A percentile compares a stretch with the other conserved stretches of the same genome.
Evolutionary conservation across 805 yeast species (phyloP).

Genomic region (Pichia phayaonensis): DNA sequence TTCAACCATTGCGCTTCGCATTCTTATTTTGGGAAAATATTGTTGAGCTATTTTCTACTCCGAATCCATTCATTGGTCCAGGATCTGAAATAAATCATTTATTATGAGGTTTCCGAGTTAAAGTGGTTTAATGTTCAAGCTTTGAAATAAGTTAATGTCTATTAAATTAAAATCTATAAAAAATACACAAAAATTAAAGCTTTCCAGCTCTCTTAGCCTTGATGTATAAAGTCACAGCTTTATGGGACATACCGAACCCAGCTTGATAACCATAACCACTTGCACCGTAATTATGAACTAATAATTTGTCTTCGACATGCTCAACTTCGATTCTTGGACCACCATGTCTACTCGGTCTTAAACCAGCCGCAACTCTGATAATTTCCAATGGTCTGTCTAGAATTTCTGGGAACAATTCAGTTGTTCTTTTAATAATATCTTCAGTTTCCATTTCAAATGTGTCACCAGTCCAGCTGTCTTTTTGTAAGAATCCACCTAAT

Average conservation of each 20-base stretch:
- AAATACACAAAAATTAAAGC: not conserved
- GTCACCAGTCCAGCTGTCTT: slow-evolving; percentile 53
- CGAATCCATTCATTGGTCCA: not conserved
- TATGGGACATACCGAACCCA: slow-evolving; percentile 51
- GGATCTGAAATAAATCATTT: not conserved
- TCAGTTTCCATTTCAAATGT: slow-evolving; percentile 50
- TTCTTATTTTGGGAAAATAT: not conserved
- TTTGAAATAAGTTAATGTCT: not conserved
- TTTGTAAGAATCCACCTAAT: slow-evolving; percentile 69
- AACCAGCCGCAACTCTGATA: slow-evolving; percentile 60
- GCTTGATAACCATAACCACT: slow-evolving; percentile 62
- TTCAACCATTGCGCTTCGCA: not conserved
- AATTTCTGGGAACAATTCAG: slow-evolving; percentile 43
- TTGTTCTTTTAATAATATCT: slow-evolving; percentile 55
- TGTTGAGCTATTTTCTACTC: not conserved
- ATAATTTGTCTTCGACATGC: slow-evolving; percentile 31
- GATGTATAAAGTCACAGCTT: slow-evolving; percentile 34
- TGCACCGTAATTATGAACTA: slow-evolving; percentile 70
- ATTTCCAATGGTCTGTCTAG: slow-evolving; percentile 40
- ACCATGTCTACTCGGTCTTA: slow-evolving; percentile 70
- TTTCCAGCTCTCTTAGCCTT: slow-evolving; percentile 11
- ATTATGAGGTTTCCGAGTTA: not conserved
- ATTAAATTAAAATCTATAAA: not conserved
- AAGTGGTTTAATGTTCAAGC: not conserved
- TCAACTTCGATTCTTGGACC: slow-evolving; percentile 67